phyloP scores from a whole-genome alignment of 2,329 filamentous ascomycete genomes.

The Colletotrichum chrysophilum region DNA sequence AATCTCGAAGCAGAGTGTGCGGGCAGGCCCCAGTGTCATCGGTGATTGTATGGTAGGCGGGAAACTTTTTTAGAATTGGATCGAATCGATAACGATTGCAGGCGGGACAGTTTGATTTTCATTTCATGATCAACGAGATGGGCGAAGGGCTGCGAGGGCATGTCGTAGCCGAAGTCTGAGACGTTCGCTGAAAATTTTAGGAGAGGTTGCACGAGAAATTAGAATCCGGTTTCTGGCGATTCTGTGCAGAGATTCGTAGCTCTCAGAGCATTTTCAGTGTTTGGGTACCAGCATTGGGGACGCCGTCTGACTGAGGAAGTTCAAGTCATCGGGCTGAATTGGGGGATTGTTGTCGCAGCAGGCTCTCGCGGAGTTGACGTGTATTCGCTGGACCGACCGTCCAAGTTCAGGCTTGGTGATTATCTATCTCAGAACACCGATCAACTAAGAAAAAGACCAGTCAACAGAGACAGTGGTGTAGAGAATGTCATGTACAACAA shows the following conservation, averaged over 20 bases:
- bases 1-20: neutral
- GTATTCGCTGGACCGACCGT: neutral
- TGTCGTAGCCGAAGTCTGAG: neutral
- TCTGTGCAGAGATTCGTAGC: neutral
- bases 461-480: neutral
- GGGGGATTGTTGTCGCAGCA: neutral
- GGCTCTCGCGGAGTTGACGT: neutral
- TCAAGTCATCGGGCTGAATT: neutral
- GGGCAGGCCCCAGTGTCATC: neutral
- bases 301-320: neutral
- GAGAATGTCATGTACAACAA: neutral
- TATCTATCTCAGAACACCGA: neutral
- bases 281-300: neutral
- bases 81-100: neutral
- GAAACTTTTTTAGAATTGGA: neutral
- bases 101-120: neutral
- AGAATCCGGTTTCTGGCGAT: neutral
- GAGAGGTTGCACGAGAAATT: neutral
- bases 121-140: neutral
- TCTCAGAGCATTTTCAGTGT: neutral
- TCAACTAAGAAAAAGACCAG: fast-evolving
- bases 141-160: neutral
- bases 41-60: neutral
- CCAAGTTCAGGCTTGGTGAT: neutral
- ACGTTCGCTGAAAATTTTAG: neutral